Base-by-base conservation (phyloP, 306 rosid species). In the Fragaria vesca region DNA sequence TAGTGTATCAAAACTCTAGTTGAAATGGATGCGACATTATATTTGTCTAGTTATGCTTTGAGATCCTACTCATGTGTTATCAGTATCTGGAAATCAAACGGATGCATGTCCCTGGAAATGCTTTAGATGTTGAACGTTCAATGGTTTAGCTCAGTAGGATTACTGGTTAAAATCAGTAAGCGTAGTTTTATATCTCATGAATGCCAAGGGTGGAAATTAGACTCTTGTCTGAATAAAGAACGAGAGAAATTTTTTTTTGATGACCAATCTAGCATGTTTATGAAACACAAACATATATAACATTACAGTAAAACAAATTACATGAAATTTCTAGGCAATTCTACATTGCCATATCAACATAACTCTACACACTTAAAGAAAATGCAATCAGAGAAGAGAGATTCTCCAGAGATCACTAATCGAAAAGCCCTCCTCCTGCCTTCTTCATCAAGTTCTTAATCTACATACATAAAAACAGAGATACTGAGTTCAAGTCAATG, bases 401-500 rank as follows among this genome's bases (percentile, higher is more conserved):
- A 11, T 16, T 30, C 80, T 20, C 5, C 57, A 20, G 28, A 50
- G 38, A 12, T 58, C 47, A 43, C 85, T 89, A 86, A 55, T 76
- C 81, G 78, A 91, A 90, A 70, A 87, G 88, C 36, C 75, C 86
- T 47, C 85, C 91, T 61, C 74, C 87, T 86, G 80, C 97, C 62
- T 71, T 82, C 85, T 82, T 93, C 87, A 91, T 79, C 68, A 91
- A 42, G 73, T 86, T 84, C 67, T 88, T 87, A 17, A 91, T 72
- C 98, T 93, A 89, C 24, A 11, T 3, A 48, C 73, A 76, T 45
- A 24, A 24, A 76, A 52, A 24, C 71, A 75, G 11, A 54, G 55
- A 55, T 40, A 52, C 26, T n/a, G 8, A 21, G 8, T 47, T 69
- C 21, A 52, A 38, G 0, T 18, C 38, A 12, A 50, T n/a, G 15